Evolutionary conservation across 2,329 filamentous ascomycete genomes (phyloP), one percentile per base, ranked within the genome.

Genomic region (Neonectria neomacrospora): DNA sequence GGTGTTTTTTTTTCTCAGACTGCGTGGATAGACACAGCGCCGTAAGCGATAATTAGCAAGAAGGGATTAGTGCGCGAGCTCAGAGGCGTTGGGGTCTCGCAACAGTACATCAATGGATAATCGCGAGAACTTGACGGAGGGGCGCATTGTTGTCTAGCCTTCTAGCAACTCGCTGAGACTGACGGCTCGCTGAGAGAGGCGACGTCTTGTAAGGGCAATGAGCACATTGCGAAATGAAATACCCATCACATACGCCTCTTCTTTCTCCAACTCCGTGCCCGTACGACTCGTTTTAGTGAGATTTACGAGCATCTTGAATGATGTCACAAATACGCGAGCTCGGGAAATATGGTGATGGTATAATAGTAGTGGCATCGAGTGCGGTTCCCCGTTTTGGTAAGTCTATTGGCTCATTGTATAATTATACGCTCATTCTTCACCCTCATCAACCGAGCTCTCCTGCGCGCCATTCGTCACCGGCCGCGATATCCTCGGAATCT

Each of bases 401-500:
- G 57, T 70, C 70, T 73, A 73, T 70, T 68, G 66, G 70, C 54
- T 63, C 65, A n/a, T 63, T 61, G 63, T 69, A 68, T 70, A 60
- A 68, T 71, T 68, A 61, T 69, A 55, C 52, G 47, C 61, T 64
- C 57, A 71, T 63, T 72, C 69, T 58, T 71, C 70, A 42, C 71
- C 61, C 50, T 69, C 66, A 9, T 67, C 69, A 10, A 55, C 64
- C 50, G 66, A 60, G 32, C 61, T 71, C 51, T 75, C 73, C 30
- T 75, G 73, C 52, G 73, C 72, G 20, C 78, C 80, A 58, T 81
- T 79, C n/a, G 66, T 71, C 58, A 61, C 70, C 18, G 67, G 66
- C 64, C 71, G 77, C 47, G 73, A 71, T 70, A 80, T 70, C 73
- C 80, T 82, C 14, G 91, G 87, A 34, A 97, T 87, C 76, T 97